phyloP scores from a whole-genome alignment of 2,329 filamentous ascomycete species.

The Paramyrothecium roridum region DNA sequence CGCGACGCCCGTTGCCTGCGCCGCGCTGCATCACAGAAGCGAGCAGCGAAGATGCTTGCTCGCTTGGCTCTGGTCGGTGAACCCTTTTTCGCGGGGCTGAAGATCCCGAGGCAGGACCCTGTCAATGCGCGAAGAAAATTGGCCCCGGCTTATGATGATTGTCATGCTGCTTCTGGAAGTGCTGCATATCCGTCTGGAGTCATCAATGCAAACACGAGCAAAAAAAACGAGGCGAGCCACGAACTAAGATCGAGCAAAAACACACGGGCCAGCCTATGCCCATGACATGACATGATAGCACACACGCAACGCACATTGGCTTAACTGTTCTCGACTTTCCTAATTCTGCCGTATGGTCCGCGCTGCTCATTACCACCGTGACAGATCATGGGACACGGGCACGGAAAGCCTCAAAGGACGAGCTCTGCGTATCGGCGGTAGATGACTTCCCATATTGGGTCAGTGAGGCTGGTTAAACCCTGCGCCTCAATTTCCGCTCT shows the following conservation, averaged over 20 bases:
- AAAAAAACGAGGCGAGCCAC: not conserved
- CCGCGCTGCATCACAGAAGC: not conserved
- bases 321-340: not conserved
- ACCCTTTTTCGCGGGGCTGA: not conserved
- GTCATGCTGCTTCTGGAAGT: not conserved
- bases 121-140: too few relatives aligned
- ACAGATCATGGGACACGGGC: too few relatives aligned
- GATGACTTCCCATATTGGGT: not conserved
- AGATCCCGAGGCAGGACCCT: not conserved
- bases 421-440: not conserved
- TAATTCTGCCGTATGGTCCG: not conserved
- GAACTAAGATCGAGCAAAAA: not conserved
- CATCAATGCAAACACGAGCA: not conserved
- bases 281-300: not conserved
- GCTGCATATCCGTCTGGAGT: not conserved
- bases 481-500: not conserved
- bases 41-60: not conserved
- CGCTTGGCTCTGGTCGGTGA: not conserved
- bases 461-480: not conserved
- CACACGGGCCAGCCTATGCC: not conserved
- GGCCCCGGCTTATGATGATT: too few relatives aligned
- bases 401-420: too few relatives aligned
- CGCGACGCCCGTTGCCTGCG: too few relatives aligned
- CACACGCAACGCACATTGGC: not conserved
- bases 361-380: too few relatives aligned